Conservation (phyloP, 345 rosid species). For the Dovyalis caffra region DNA sequence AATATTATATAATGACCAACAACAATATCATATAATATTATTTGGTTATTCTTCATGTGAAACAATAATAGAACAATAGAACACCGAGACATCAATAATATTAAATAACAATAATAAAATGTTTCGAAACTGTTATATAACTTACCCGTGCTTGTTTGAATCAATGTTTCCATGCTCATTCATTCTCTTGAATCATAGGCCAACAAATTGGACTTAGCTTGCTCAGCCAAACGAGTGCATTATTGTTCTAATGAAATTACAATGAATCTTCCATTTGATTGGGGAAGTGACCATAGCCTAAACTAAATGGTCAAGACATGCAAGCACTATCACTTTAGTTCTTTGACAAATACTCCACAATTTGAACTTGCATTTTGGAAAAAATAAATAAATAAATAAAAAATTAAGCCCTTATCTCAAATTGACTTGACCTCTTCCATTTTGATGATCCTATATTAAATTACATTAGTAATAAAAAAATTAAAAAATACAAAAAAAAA, state of each 20-base stretch:
- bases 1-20: too few species aligned
- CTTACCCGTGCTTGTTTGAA: too few species aligned
- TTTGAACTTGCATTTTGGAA: neutral
- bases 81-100: too few species aligned
- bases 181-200: neutral
- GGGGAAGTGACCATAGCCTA: too few species aligned
- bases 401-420: neutral
- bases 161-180: too few species aligned
- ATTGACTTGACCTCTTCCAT: neutral
- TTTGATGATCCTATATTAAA: neutral
- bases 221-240: neutral
- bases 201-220: neutral
- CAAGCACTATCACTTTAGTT: neutral
- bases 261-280: too few species aligned
- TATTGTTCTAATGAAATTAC: too few species aligned
- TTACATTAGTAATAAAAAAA: neutral
- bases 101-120: too few species aligned
- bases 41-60: too few species aligned
- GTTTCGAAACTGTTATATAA: too few species aligned
- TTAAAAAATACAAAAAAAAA: neutral
- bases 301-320: neutral
- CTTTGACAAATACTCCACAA: neutral
- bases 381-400: neutral
- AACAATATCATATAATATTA: too few species aligned
- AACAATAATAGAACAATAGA: too few species aligned